Evolutionary conservation across 208 protist species (phyloP).

Genomic region (Balamuthia mandrillaris): DNA sequence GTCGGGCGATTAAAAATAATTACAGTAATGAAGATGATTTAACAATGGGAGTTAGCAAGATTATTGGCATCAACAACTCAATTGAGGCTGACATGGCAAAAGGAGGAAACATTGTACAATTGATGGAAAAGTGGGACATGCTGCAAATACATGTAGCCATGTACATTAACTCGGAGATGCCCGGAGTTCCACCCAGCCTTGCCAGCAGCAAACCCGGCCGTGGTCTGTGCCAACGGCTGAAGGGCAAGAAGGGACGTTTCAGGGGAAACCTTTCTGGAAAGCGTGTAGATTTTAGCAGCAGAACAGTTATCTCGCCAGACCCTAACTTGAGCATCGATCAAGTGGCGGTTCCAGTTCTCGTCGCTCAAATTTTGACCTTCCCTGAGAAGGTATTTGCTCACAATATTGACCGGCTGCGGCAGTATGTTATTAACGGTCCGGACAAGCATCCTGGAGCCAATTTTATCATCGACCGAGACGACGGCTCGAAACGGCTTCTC

Average conservation of each 20-base stretch:
- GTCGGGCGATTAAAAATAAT: too few relatives aligned
- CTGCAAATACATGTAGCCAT: constrained; percentile 90
- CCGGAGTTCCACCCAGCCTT: constrained; percentile 58
- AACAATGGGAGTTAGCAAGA: constrained; percentile 87
- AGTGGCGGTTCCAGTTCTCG: constrained; percentile 92
- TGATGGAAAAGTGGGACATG: constrained; percentile 91
- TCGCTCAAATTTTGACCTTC: constrained; percentile 96
- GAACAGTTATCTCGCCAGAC: constrained; percentile 99
- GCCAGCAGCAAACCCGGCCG: not conserved
- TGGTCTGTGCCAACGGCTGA: constrained; percentile 92
- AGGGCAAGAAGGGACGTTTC: constrained; percentile 98
- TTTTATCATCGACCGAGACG: constrained; percentile 75
- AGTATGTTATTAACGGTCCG: constrained; percentile 92
- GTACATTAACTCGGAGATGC: constrained; percentile 78
- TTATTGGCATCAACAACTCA: constrained; percentile 22
- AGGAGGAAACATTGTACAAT: constrained; percentile 70
- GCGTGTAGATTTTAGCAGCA: constrained; percentile 98
- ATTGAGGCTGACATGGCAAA: constrained; percentile 53
- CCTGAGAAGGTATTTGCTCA: constrained; percentile 89
- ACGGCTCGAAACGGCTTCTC: constrained; percentile 44
- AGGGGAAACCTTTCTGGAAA: constrained; percentile 97
- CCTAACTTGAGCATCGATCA: constrained; percentile 95
- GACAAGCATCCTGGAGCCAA: constrained; percentile 93
- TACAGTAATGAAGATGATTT: constrained; percentile 97
- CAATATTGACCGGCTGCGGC: constrained; percentile 88